Base-by-base conservation (phyloP, 228 moss, liverwort and hornwort genomes). In the Sphagnum magellanicum region DNA sequence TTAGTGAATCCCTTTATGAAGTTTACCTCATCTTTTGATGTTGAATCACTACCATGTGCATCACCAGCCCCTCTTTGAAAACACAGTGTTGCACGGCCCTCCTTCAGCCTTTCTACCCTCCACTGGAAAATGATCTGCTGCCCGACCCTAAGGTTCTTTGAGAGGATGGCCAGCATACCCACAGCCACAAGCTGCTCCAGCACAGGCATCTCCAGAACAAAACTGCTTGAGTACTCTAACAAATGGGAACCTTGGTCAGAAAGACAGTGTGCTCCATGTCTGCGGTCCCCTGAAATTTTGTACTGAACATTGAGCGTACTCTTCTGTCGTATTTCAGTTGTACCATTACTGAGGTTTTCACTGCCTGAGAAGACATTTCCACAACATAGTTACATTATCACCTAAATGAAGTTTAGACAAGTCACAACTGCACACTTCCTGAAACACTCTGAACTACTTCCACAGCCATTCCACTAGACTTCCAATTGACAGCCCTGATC, bases 31-130 rank as follows among this genome's bases (percentile, higher is more conserved):
- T 32, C 32, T 32, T 32, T 32, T 2, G 32, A 32, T 32, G 32
- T 32, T 32, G 32, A 32, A 32, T 32, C 32, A 32, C 32, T 32
- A 2, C 32, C 32, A 32, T 32, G 32, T 3, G 3, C 32, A 32
- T 32, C 32, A 32, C 32, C 32, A 32, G 32, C 59, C 9, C 52
- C 46, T 63, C 51, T 47, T 52, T 68, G 74, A 49, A 52, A 63
- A 61, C 51, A 61, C 4, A 81, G 72, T 71, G 74, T 71, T 50
- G 89, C 88, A 77, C 86, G 85, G 3, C 98, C 98, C 74, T 85
- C 92, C 71, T 93, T 90, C 72, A 98, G 83, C 80, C 98, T 85
- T 80, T 98, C 98, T 64, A 98, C 74, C 77, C 98, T 87, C 98
- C 98, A 98, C 73, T 86, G 90, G 70, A 98, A 94, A 61, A 94